Percentiles rank a stretch among this genome's conserved stretches.
phyloP scores from a whole-genome alignment of 805 yeast species.

The Sugiyamaella chiloensis region DNA sequence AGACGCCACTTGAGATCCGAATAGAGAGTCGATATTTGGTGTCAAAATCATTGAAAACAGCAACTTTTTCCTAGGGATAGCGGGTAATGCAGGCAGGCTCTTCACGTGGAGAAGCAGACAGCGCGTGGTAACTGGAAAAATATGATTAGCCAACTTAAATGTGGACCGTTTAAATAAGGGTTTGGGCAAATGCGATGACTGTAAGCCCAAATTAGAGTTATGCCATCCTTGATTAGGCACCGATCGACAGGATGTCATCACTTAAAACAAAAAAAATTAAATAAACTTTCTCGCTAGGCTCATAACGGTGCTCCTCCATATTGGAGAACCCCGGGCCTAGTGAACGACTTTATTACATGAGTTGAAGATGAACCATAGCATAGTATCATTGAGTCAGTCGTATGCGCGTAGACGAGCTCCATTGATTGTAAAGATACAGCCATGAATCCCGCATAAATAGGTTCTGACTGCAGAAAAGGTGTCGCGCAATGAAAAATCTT shows the following conservation, averaged over 20 bases:
- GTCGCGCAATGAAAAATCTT: too few relatives aligned
- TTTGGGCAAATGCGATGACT: not conserved
- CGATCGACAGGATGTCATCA: not conserved
- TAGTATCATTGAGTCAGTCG: constrained; percentile 25
- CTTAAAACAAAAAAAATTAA: too few relatives aligned
- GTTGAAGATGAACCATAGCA: constrained; percentile 16
- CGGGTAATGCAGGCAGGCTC: too few relatives aligned
- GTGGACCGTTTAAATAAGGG: not conserved
- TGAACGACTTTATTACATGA: not conserved
- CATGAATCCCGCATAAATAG: constrained; percentile 21
- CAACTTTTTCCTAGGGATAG: too few relatives aligned
- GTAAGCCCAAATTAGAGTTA: constrained; percentile 6
- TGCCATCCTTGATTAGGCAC: not conserved
- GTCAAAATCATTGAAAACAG: too few relatives aligned
- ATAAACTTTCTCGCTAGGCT: not conserved
- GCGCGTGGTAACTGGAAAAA: constrained; percentile 2
- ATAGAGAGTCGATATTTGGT: too few relatives aligned
- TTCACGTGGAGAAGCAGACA: constrained; percentile 1
- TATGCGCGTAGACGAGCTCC: constrained; percentile 21
- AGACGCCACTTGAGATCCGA: too few relatives aligned
- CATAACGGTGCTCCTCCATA: not conserved
- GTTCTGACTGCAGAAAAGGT: constrained; percentile 16
- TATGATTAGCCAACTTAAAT: not conserved
- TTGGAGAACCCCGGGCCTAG: constrained; percentile 2
- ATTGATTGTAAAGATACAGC: constrained; percentile 8